These are phyloP conservation scores for Corinectria fuckeliana DNA, from an alignment of 2,329 filamentous ascomycete genomes.

Conservation along the genomic window DNA sequence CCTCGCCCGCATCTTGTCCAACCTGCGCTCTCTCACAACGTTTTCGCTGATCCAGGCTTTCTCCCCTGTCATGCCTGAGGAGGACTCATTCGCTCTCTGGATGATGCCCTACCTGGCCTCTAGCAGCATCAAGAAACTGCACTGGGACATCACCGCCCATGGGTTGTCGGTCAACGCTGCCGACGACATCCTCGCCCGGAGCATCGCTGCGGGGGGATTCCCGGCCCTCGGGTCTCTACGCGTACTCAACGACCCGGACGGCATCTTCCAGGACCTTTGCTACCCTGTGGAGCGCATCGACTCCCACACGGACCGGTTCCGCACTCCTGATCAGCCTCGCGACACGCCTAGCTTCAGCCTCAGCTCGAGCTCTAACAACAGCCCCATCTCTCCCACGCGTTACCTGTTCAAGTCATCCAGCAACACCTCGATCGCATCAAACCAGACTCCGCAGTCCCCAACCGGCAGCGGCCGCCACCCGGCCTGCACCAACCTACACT, in stretches of 20 bases:
- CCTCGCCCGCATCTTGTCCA: constrained; percentile 65
- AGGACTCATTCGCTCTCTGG: constrained; percentile 61
- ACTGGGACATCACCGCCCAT: constrained; percentile 69
- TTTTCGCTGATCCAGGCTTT: constrained; percentile 63
- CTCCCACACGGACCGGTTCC: constrained; percentile 57
- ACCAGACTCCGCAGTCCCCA: constrained; percentile 17
- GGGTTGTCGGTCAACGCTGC: constrained; percentile 54
- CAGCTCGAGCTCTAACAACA: constrained; percentile 32
- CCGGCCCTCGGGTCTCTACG: constrained; percentile 66
- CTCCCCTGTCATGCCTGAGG: constrained; percentile 61
- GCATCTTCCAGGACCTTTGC: constrained; percentile 72
- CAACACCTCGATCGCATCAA: constrained; percentile 41
- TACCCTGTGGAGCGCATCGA: constrained; percentile 64
- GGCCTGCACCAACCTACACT: constrained; percentile 53
- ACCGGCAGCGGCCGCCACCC: constrained; percentile 25
- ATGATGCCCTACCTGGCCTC: constrained; percentile 71
- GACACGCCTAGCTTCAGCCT: constrained; percentile 28
- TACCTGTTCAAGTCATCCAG: constrained; percentile 46
- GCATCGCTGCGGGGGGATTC: constrained; percentile 68
- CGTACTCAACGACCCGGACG: constrained; percentile 72
- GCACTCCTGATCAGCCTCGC: constrained; percentile 25
- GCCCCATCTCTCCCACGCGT: constrained; percentile 32
- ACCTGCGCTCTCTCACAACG: constrained; percentile 54
- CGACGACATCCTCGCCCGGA: constrained; percentile 67
- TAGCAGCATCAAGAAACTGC: constrained; percentile 57